Percentiles rank a stretch among this genome's conserved stretches.
Conservation (phyloP, 768 basidiomycete species). For the Phaffia australis region DNA sequence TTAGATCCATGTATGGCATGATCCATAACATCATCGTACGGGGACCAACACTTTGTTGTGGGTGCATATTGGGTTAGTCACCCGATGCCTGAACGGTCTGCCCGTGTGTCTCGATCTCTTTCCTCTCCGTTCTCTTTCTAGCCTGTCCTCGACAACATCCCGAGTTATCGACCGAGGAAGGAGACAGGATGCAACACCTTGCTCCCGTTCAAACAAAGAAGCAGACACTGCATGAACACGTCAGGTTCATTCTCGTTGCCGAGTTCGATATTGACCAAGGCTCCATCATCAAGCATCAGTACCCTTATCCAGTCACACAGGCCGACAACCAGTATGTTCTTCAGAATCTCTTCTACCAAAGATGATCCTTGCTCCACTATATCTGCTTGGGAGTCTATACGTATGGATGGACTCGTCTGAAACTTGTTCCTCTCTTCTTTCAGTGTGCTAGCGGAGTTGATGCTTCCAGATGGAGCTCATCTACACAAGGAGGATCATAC, state of each 20-base stretch:
- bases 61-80: no score
- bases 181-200: no score
- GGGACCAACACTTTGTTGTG: no score
- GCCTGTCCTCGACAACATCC: no score
- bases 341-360: background rate
- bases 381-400: background rate
- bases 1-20: no score
- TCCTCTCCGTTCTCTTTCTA: no score
- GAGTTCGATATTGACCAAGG: constrained; percentile 97
- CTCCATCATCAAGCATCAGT: constrained; percentile 86
- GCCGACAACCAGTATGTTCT: constrained; percentile 2
- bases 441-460: constrained; percentile 87
- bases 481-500: constrained; percentile 94
- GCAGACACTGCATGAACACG: constrained; percentile 32
- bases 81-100: no score
- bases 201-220: no score
- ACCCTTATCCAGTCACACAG: constrained; percentile 57
- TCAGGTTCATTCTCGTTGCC: constrained; percentile 85
- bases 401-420: background rate
- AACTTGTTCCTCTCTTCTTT: background rate
- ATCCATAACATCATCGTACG: no score
- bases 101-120: no score
- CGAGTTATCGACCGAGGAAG: no score
- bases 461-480: constrained; percentile 98
- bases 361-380: background rate